Base-by-base conservation (phyloP, 1,284 basidiomycete species). In the Sutorius eximius region DNA sequence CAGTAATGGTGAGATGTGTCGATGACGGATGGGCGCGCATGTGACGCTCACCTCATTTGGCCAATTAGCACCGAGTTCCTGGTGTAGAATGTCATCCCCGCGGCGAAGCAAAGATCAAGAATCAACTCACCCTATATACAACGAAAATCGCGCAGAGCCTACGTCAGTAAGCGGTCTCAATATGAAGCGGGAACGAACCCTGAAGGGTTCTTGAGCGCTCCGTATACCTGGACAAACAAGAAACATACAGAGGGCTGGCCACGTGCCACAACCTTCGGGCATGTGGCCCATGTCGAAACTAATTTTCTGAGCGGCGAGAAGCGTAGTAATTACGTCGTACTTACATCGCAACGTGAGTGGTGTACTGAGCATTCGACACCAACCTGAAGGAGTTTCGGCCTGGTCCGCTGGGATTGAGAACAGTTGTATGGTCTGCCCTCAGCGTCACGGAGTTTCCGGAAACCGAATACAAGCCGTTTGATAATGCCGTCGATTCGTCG, bases 381-480 rank as follows among this genome's bases (percentile, higher is more conserved):
- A 76, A 49, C 33, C 73, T 62, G 41, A 76, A 75, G 0, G 74
- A 71, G 34, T 73, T 70, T 24, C 74, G 61, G n/a, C 74, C 75
- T 2, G 69, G 62, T 5, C 66, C 74, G 2, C 52, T 57, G 8
- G 73, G 3, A 15, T n/a, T 57, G 10, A 76, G 64, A 11, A 60
- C 55, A 4, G 71, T 71, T 1, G 60, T 67, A 48, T 67, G 33
- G 46, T 77, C 75, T 2, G 70, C 73, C 4, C 71, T 66, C 41
- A 77, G 58, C 34, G 78, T 73, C 50, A 84, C 80, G 13, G 72
- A 71, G 61, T 77, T 68, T 5, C 68, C 72, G 33, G 72, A 73
- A 1, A 80, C 71, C 46, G 71, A 82, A 13, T 79, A 80, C 52
- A 84, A 64, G 54, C 82, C 81, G 20, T 73, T 59, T 22, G 63